These are phyloP conservation scores for Beauveria pseudobassiana DNA, from an alignment of 2,329 filamentous ascomycete genomes.

Conservation along the genomic window DNA sequence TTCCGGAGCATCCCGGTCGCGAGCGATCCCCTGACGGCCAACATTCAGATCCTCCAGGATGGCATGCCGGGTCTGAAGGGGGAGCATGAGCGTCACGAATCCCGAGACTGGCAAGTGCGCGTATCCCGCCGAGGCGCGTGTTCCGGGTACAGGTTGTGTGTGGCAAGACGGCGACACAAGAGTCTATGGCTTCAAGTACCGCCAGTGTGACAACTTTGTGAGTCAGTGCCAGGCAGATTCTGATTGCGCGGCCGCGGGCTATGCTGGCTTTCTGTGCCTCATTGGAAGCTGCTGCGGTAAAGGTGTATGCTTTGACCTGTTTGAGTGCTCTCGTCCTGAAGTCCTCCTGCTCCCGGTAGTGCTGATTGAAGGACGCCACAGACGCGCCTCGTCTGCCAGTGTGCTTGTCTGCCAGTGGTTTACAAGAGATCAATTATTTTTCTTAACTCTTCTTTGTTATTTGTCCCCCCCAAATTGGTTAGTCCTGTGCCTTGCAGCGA, in stretches of 20 bases:
- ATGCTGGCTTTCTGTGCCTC: conserved; percentile 23
- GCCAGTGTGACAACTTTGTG: conserved; percentile 27
- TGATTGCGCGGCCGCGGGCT: conserved; percentile 21
- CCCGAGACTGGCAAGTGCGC: conserved; percentile 17
- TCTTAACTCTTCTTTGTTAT: too few relatives aligned
- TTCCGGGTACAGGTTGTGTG: conserved; percentile 27
- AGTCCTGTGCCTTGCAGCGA: too few relatives aligned
- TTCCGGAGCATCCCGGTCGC: conserved; percentile 23
- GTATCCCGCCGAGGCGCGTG: conserved; percentile 25
- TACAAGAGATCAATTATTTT: too few relatives aligned
- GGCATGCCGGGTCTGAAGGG: too few relatives aligned
- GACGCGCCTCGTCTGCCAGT: too few relatives aligned
- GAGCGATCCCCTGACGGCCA: conserved; percentile 23
- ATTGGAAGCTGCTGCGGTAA: conserved; percentile 28
- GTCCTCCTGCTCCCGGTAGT: conserved; percentile 20
- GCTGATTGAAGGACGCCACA: neutral
- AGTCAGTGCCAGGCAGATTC: conserved; percentile 19
- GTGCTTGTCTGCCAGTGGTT: too few relatives aligned
- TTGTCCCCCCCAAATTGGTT: too few relatives aligned
- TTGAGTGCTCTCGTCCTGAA: conserved; percentile 28
- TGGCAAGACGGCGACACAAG: conserved; percentile 20
- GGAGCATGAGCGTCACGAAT: conserved; percentile 16
- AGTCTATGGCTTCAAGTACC: conserved; percentile 23
- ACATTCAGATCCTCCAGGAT: conserved; percentile 25
- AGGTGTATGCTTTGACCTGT: conserved; percentile 30